Evolutionary conservation across 2,329 filamentous ascomycete genomes (phyloP).

Genomic region (Arthrobotrys pseudoclavata): DNA sequence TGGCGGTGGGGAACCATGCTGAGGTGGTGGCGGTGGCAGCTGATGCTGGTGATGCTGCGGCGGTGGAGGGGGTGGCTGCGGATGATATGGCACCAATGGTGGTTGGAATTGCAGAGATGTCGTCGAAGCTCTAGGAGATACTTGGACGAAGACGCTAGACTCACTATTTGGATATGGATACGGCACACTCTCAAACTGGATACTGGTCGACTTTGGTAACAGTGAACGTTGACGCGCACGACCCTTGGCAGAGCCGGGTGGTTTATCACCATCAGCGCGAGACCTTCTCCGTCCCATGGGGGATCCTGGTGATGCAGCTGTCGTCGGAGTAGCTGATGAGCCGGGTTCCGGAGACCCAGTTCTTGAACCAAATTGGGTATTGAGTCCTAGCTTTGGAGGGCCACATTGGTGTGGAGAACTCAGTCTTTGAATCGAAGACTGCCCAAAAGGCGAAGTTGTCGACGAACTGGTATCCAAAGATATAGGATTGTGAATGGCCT

Average conservation of each 20-base stretch:
- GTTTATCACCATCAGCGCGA: constrained; percentile 49
- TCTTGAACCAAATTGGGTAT: constrained; percentile 46
- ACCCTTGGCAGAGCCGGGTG: constrained; percentile 46
- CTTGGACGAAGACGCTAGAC: constrained; percentile 56
- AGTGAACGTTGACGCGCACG: constrained; percentile 53
- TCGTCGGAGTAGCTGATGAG: constrained; percentile 49
- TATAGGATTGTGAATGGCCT: constrained; percentile 58
- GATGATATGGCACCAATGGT: constrained; percentile 51
- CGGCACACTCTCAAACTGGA: constrained; percentile 56
- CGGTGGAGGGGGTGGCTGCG: constrained; percentile 15
- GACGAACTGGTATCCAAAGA: constrained; percentile 53
- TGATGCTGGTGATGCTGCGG: constrained; percentile 42
- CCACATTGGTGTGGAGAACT: constrained; percentile 52
- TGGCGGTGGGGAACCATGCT: constrained; percentile 36
- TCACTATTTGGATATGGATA: constrained; percentile 56
- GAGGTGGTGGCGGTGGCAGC: constrained; percentile 38
- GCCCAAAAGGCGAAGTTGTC: constrained; percentile 29
- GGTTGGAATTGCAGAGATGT: constrained; percentile 54
- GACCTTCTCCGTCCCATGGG: constrained; percentile 54
- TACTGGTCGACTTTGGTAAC: constrained; percentile 53
- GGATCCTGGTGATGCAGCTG: constrained; percentile 53
- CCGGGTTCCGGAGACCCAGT: constrained; percentile 50
- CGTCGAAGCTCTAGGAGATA: constrained; percentile 51
- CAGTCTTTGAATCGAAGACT: constrained; percentile 42
- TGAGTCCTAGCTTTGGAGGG: constrained; percentile 50